A percentile compares a stretch with the other conserved stretches of the same genome.
phyloP scores from a whole-genome alignment of 1,284 basidiomycete species.

The Melampsora larici-populina region DNA sequence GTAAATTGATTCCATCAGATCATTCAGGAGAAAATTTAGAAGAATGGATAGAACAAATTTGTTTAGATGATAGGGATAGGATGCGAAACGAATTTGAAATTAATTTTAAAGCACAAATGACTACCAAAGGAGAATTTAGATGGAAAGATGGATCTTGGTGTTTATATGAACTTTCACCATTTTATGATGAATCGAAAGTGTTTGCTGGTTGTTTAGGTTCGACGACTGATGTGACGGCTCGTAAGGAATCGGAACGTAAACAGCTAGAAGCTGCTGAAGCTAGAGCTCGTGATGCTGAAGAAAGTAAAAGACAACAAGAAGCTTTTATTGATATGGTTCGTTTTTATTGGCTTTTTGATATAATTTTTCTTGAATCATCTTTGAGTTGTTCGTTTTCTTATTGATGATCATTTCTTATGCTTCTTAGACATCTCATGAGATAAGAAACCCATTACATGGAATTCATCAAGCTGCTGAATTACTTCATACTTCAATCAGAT shows the following conservation, averaged over 20 bases:
- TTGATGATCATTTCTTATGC: not conserved
- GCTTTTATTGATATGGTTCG: slow-evolving; percentile 42
- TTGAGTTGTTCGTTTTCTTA: no score
- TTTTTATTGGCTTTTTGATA: not conserved
- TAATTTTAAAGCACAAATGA: slow-evolving; percentile 30
- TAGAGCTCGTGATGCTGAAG: slow-evolving; percentile 44
- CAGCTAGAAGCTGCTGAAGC: slow-evolving; percentile 48
- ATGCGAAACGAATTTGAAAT: slow-evolving; percentile 28
- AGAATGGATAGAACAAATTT: slow-evolving; percentile 44
- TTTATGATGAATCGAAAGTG: slow-evolving; percentile 34
- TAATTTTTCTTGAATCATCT: not conserved
- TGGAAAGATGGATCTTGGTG: slow-evolving; percentile 44
- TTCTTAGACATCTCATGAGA: slow-evolving; percentile 41
- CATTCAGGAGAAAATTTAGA: slow-evolving; percentile 36
- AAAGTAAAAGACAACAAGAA: slow-evolving; percentile 42
- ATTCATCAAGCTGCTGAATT: slow-evolving; percentile 43
- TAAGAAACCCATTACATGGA: slow-evolving; percentile 37
- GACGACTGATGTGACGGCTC: slow-evolving; percentile 49
- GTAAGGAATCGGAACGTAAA: slow-evolving; percentile 46
- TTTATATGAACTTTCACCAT: slow-evolving; percentile 43
- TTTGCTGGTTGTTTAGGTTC: slow-evolving; percentile 47
- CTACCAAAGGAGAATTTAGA: slow-evolving; percentile 26
- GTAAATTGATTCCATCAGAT: slow-evolving; percentile 20
- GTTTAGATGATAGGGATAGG: slow-evolving; percentile 37
- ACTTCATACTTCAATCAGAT: slow-evolving; percentile 26